A percentile compares a stretch with the other conserved stretches of the same genome.
phyloP scores from a whole-genome alignment of 23 red algal species.

The Gracilaria caudata region DNA sequence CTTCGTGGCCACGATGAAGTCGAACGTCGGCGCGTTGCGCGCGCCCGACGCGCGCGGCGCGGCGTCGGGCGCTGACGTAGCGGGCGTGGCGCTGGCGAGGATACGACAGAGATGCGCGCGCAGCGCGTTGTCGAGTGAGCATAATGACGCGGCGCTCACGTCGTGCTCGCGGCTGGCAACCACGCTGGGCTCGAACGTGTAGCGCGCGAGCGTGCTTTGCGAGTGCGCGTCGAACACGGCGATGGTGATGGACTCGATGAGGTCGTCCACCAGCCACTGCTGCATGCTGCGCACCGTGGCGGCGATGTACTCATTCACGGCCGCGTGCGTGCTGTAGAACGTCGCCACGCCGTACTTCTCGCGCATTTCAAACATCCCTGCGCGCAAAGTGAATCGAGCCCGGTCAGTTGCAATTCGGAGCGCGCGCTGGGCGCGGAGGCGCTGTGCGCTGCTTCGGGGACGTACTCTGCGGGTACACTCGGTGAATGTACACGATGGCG shows the following conservation, averaged over 20 bases:
- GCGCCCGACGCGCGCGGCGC: background rate
- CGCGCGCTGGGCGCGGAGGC: too few relatives aligned
- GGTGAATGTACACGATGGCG: conserved; percentile 16
- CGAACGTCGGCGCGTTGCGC: background rate
- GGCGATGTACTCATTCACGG: background rate
- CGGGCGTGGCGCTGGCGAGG: background rate
- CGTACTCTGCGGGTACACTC: conserved; percentile 24
- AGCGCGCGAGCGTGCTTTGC: background rate
- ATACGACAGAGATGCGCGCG: conserved; percentile 26
- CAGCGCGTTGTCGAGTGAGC: background rate
- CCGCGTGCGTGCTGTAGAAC: conserved; percentile 2
- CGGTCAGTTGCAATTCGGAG: too few relatives aligned
- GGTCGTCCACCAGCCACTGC: background rate
- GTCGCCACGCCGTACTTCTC: conserved; percentile 36
- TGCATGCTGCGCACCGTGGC: background rate
- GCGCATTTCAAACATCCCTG: conserved; percentile 34
- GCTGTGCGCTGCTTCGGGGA: background rate
- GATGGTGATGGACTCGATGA: background rate
- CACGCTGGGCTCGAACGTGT: conserved; percentile 1
- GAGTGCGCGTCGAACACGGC: background rate
- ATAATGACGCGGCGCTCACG: background rate
- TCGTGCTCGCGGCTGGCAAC: background rate
- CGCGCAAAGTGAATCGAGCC: background rate
- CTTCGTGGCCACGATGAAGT: conserved; percentile 10
- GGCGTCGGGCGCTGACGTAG: background rate